These are phyloP conservation scores for Candida sojae DNA, from an alignment of 1,139 yeast genomes.

Conservation along the genomic window DNA sequence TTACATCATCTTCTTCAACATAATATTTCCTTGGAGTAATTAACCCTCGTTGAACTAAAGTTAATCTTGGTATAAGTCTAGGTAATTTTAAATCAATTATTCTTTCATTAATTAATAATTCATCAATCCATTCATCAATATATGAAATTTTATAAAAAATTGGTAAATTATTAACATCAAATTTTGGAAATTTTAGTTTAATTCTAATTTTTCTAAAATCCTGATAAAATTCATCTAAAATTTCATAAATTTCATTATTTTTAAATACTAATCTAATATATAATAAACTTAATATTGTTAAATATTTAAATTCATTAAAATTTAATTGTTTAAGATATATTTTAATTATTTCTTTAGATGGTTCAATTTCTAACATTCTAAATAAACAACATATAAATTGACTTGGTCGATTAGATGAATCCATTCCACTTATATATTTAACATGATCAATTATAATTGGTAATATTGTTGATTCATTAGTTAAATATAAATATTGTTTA, in stretches of 20 bases:
- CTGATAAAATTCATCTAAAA: conserved; percentile 52
- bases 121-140: conserved; percentile 66
- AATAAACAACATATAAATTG: conserved; percentile 67
- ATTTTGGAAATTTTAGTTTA: conserved; percentile 26
- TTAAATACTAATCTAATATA: conserved; percentile 55
- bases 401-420: conserved; percentile 52
- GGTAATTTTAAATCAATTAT: conserved; percentile 66
- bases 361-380: conserved; percentile 64
- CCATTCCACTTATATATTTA: conserved; percentile 49
- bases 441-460: conserved; percentile 39
- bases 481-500: conserved; percentile 60
- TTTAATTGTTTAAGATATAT: conserved; percentile 50
- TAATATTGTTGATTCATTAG: conserved; percentile 55
- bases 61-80: conserved; percentile 42
- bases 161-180: conserved; percentile 26
- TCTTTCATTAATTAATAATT: conserved; percentile 47
- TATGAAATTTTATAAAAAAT: conserved; percentile 35
- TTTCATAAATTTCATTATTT: conserved; percentile 45
- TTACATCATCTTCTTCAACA: conserved; percentile 16
- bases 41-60: conserved; percentile 40
- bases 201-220: conserved; percentile 56
- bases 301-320: conserved; percentile 60
- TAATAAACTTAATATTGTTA: conserved; percentile 60
- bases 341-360: conserved; percentile 51
- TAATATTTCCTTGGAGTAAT: conserved; percentile 40